These are phyloP conservation scores for Aspergillus intermedius DNA, from an alignment of 2,329 filamentous ascomycete genomes.

Conservation along the genomic window DNA sequence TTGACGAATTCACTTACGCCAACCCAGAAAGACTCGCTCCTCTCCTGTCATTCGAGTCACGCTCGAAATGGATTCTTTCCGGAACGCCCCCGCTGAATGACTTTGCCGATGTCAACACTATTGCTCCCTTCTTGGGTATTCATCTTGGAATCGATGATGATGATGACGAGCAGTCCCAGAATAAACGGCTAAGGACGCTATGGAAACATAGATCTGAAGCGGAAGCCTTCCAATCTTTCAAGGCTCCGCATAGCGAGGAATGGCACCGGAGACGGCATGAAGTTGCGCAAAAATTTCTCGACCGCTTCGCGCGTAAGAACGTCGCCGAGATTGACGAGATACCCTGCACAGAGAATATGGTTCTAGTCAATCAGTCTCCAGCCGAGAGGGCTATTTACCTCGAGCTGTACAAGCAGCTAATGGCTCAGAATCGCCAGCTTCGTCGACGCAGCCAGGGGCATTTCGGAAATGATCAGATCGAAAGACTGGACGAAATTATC, in stretches of 20 bases:
- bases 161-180: constrained; percentile 38
- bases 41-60: constrained; percentile 42
- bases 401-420: constrained; percentile 50
- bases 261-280: constrained; percentile 49
- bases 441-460: constrained; percentile 18
- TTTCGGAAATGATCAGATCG: constrained; percentile 20
- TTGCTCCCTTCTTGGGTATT: constrained; percentile 51
- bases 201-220: constrained; percentile 31
- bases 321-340: constrained; percentile 42
- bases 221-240: constrained; percentile 52
- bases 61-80: constrained; percentile 56
- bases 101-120: constrained; percentile 54
- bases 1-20: constrained; percentile 61
- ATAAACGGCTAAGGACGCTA: constrained; percentile 36
- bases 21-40: constrained; percentile 37
- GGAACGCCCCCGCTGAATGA: constrained; percentile 55
- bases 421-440: constrained; percentile 44
- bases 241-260: constrained; percentile 42
- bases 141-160: constrained; percentile 51
- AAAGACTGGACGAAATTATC: constrained; percentile 43
- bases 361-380: constrained; percentile 39
- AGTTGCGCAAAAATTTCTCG: constrained; percentile 50
- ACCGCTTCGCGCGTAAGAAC: constrained; percentile 48
- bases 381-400: constrained; percentile 50
- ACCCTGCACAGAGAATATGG: constrained; percentile 37